Evolutionary conservation across 2,329 filamentous ascomycete genomes (phyloP).

Genomic region (Penicillium hordei): DNA sequence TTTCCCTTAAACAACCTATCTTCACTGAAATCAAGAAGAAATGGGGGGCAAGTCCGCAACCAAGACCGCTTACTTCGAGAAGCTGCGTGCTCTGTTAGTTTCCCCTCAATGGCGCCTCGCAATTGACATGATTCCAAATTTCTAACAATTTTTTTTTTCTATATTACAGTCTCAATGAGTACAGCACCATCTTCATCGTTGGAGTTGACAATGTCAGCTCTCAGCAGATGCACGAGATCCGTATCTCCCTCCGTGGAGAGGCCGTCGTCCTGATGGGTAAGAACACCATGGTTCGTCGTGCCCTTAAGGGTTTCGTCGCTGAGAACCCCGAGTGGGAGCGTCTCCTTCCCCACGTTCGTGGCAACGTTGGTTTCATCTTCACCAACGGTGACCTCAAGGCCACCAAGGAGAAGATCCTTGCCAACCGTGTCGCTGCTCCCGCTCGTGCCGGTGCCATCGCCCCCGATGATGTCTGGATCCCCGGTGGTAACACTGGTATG

Average conservation of each 20-base stretch:
- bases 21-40: conserved; percentile 84
- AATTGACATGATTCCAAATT: neutral
- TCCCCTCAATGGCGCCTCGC: conserved; percentile 68
- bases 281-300: conserved; percentile 99
- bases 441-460: conserved; percentile 97
- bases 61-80: conserved; percentile 99
- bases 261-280: conserved; percentile 99
- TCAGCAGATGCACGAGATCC: conserved; percentile 99
- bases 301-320: conserved; percentile 86
- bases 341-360: conserved; percentile 91
- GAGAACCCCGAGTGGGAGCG: conserved; percentile 98
- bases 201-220: conserved; percentile 99
- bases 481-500: conserved; percentile 99
- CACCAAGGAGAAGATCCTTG: conserved; percentile 87
- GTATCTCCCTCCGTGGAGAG: conserved; percentile 82
- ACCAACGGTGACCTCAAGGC: conserved; percentile 95
- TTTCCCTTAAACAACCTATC: conserved; percentile 98
- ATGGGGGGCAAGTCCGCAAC: conserved; percentile 96
- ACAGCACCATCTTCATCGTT: conserved; percentile 97
- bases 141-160: neutral
- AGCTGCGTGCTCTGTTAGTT: conserved; percentile 52
- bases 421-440: conserved; percentile 96
- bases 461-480: conserved; percentile 88
- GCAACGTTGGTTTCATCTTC: conserved; percentile 99
- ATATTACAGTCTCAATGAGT: conserved; percentile 74